Conservation (phyloP, 1,284 basidiomycete genomes). For the Apiotrichum sp. region DNA sequence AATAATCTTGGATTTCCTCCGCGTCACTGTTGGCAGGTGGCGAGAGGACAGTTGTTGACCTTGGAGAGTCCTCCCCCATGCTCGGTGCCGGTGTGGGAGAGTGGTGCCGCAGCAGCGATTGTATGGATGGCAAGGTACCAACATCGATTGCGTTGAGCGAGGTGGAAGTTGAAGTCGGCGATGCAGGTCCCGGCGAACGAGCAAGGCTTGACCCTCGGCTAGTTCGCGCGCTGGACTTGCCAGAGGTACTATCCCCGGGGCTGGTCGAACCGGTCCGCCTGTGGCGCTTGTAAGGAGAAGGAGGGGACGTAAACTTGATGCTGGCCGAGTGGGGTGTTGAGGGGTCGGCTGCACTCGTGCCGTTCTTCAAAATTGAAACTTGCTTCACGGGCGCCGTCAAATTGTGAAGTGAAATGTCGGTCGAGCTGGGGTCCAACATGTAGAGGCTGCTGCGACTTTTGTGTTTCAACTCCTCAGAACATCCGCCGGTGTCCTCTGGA, state of each 20-base stretch:
- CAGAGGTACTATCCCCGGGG: too few relatives aligned
- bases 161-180: neutral
- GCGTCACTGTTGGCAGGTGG: slow-evolving; percentile 22
- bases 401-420: neutral
- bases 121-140: neutral
- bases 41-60: neutral
- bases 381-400: neutral
- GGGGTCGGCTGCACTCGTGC: too few relatives aligned
- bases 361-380: too few relatives aligned
- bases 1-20: slow-evolving; percentile 1
- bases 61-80: neutral
- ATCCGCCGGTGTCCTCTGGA: neutral
- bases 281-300: too few relatives aligned
- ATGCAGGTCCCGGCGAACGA: too few relatives aligned
- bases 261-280: too few relatives aligned
- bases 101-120: slow-evolving; percentile 1
- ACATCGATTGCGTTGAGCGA: neutral
- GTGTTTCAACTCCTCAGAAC: neutral
- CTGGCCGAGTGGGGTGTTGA: too few relatives aligned
- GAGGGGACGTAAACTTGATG: too few relatives aligned
- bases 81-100: slow-evolving; percentile 1
- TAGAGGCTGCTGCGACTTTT: slow-evolving; percentile 9
- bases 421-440: neutral
- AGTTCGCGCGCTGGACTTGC: too few relatives aligned
- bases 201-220: too few relatives aligned